Percentiles rank a stretch among this genome's conserved stretches.
phyloP scores from a whole-genome alignment of 345 rosid species.

The Limnanthes douglasii region DNA sequence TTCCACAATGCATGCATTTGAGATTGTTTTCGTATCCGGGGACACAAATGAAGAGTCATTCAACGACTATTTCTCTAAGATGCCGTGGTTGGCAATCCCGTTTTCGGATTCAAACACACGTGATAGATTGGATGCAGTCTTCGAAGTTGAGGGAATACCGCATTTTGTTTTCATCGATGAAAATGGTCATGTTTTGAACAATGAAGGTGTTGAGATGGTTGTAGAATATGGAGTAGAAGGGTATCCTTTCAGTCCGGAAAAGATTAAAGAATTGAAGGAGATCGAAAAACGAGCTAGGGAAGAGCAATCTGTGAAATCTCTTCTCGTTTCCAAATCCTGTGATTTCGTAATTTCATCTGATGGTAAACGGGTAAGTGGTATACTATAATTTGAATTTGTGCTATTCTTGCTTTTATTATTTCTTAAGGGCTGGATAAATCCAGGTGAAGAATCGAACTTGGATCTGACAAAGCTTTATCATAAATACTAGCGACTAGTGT shows the following conservation, averaged over 20 bases:
- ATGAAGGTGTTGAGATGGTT: conserved; percentile 32
- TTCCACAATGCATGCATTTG: conserved; percentile 31
- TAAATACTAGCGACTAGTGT: too few relatives aligned
- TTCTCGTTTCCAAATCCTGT: conserved; percentile 34
- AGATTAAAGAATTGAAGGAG: conserved; percentile 45
- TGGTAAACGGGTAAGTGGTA: conserved; percentile 28
- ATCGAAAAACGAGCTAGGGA: conserved; percentile 38
- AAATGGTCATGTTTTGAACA: conserved; percentile 30
- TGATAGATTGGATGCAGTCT: conserved; percentile 25
- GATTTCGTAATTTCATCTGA: conserved; percentile 41
- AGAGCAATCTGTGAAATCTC: conserved; percentile 40
- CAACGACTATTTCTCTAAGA: conserved; percentile 39
- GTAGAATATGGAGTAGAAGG: conserved; percentile 48
- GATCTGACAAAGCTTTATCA: too few relatives aligned
- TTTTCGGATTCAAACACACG: conserved; percentile 46
- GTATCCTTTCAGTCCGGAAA: conserved; percentile 52
- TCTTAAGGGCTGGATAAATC: too few relatives aligned
- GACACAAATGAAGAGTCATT: conserved; percentile 49
- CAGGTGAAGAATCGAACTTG: too few relatives aligned
- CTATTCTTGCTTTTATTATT: neutral
- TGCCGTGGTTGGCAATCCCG: conserved; percentile 89
- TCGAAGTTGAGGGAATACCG: conserved; percentile 59
- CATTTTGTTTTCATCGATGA: conserved; percentile 55
- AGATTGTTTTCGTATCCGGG: conserved; percentile 41
- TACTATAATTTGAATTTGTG: neutral